Evolutionary conservation across 2,329 filamentous ascomycete genomes (phyloP).

Genomic region (Teratosphaeria destructans): DNA sequence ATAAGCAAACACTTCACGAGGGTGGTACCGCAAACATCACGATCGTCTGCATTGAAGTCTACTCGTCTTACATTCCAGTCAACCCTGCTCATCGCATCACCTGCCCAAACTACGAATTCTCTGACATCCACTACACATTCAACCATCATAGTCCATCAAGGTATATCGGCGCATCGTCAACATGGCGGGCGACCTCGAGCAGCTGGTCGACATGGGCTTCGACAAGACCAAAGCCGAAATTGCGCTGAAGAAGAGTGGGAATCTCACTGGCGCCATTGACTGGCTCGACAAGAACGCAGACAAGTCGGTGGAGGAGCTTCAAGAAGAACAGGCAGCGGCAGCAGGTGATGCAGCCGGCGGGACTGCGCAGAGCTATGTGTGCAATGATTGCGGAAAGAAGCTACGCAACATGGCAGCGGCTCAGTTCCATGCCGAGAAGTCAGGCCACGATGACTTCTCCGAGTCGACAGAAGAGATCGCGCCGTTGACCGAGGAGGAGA

Average conservation of each 20-base stretch:
- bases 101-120: neutral
- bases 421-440: constrained; percentile 84
- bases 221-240: constrained; percentile 71
- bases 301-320: constrained; percentile 72
- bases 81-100: neutral
- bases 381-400: constrained; percentile 89
- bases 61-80: neutral
- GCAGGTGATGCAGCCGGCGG: constrained; percentile 42
- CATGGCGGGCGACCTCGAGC: constrained; percentile 47
- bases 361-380: constrained; percentile 70
- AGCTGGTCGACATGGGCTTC: constrained; percentile 63
- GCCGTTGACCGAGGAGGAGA: constrained; percentile 84
- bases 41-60: neutral
- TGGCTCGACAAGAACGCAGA: constrained; percentile 93
- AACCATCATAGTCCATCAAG: neutral
- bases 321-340: constrained; percentile 32
- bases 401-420: constrained; percentile 74
- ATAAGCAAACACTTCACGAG: no score
- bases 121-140: neutral
- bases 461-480: constrained; percentile 90
- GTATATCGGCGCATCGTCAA: constrained; percentile 6
- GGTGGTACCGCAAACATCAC: neutral
- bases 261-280: constrained; percentile 72
- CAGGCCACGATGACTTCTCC: constrained; percentile 79
- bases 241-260: constrained; percentile 73